A percentile compares a stretch with the other conserved stretches of the same genome.
phyloP scores from a whole-genome alignment of 805 yeast species.

The Hanseniaspora meyeri region DNA sequence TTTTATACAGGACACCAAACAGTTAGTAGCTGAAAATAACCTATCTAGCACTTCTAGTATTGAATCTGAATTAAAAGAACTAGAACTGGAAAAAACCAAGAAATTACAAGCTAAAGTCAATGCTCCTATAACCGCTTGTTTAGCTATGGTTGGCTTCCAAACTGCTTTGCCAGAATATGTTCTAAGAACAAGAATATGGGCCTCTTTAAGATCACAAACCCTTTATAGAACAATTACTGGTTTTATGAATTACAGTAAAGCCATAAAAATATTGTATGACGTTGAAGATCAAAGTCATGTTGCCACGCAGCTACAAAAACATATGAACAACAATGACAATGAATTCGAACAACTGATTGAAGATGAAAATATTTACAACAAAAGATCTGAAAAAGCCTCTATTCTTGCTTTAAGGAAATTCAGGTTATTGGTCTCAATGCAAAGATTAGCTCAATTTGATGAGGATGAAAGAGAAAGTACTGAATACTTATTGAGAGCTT shows the following conservation, averaged over 20 bases:
- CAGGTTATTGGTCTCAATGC: slow-evolving; percentile 74
- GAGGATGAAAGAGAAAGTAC: slow-evolving; percentile 68
- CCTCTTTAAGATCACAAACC: slow-evolving; percentile 92
- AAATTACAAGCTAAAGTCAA: slow-evolving; percentile 72
- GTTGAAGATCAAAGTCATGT: slow-evolving; percentile 92
- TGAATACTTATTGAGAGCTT: slow-evolving; percentile 67
- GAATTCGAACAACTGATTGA: slow-evolving; percentile 90
- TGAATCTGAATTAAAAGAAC: slow-evolving; percentile 7
- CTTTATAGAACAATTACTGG: slow-evolving; percentile 94
- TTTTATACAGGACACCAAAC: slow-evolving; percentile 90
- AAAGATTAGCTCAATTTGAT: slow-evolving; percentile 59
- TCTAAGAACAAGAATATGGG: slow-evolving; percentile 95
- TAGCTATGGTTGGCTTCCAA: slow-evolving; percentile 72
- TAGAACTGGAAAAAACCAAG: slow-evolving; percentile 41
- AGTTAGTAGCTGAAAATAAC: slow-evolving; percentile 71
- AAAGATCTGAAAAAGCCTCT: slow-evolving; percentile 30
- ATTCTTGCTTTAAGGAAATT: slow-evolving; percentile 74
- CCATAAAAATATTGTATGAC: slow-evolving; percentile 82
- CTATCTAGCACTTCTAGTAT: neutral
- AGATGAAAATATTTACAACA: slow-evolving; percentile 25
- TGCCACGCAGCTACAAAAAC: slow-evolving; percentile 51
- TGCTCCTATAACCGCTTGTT: slow-evolving; percentile 84
- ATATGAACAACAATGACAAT: slow-evolving; percentile 97
- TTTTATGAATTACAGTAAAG: slow-evolving; percentile 96
- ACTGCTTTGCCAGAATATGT: slow-evolving; percentile 95